Base-by-base conservation (phyloP, 805 yeast species). In the Kregervanrija fluxuum region DNA sequence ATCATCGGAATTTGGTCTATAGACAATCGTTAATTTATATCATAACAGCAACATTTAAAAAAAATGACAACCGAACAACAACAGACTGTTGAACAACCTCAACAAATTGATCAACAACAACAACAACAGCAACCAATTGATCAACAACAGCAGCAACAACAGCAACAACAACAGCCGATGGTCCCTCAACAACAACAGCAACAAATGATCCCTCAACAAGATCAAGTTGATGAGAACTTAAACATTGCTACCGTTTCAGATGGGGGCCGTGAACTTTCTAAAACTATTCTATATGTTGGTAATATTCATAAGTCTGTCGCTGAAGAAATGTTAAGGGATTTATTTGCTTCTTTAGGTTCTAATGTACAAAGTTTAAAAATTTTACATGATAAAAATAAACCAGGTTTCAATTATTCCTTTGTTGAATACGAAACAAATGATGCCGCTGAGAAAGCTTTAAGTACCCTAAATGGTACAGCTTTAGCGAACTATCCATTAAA, bases 181-280 rank as follows among this genome's bases (percentile, higher is more conserved):
- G 28, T 22, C 6, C 8, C 28, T 6, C 17, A 30, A 11, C 17
- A 12, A 30, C 36, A 35, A 37, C 31, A 15, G 11, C 30, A 16
- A 13, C 9, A 17, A 12, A 12, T 32, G 34, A 11, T 32, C 13
- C 13, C n/a, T 32, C 13, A 32, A 32, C 34, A 35, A 15, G 16
- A 33, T 33, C 13, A 42, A 42, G 11, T 10, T 37, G 28, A 42
- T 33, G 40, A 22, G 5, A 22, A 22, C 28, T 22, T 50, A 13
- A 44, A 37, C 15, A 83, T 83, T 8, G 90, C 90, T n/a, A 71
- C 76, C 49, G 93, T 91, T 12, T 62, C 75, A 15, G 79, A 80
- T 44, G 95, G 95, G 43, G 95, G 95, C 31, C 77, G 95, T 54
- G 91, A 85, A 56, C 73, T 83, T 8, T 81, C 89, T 33, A 75